phyloP scores from a whole-genome alignment of 169 alveolate species.

The Plasmodium berghei region DNA sequence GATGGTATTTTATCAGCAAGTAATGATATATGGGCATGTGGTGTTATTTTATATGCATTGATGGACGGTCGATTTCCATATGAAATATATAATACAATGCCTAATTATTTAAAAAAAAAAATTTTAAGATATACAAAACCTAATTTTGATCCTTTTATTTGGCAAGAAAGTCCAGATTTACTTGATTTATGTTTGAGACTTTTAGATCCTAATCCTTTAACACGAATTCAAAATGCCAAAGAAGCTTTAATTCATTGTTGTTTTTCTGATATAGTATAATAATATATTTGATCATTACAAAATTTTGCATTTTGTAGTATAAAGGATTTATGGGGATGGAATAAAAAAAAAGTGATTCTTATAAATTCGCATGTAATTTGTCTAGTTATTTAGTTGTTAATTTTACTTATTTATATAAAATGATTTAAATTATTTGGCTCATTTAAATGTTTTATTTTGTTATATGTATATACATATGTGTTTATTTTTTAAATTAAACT shows the following conservation, averaged over 20 bases:
- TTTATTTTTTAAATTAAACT: no score
- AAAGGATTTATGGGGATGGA: no score
- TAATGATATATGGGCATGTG: conserved; percentile 82
- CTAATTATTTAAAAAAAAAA: conserved; percentile 51
- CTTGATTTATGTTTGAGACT: conserved; percentile 81
- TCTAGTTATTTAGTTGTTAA: no score
- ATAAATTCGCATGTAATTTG: no score
- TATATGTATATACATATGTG: no score
- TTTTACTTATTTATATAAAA: no score
- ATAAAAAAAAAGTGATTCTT: no score
- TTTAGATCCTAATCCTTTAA: conserved; percentile 72
- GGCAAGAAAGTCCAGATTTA: conserved; percentile 80
- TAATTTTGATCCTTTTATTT: conserved; percentile 78
- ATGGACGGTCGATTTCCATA: conserved; percentile 81
- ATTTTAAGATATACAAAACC: conserved; percentile 71
- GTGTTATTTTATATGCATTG: conserved; percentile 79
- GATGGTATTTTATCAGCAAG: conserved; percentile 75
- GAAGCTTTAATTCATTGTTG: conserved; percentile 86
- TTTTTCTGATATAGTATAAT: conserved; percentile 14
- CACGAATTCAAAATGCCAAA: conserved; percentile 79
- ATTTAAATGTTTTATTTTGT: no score
- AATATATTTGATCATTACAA: not conserved
- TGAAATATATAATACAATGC: conserved; percentile 57
- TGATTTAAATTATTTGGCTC: no score
- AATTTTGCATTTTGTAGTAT: no score